These are phyloP conservation scores for Ogataea methanolica DNA, from an alignment of 805 yeast species.

Conservation along the genomic window DNA sequence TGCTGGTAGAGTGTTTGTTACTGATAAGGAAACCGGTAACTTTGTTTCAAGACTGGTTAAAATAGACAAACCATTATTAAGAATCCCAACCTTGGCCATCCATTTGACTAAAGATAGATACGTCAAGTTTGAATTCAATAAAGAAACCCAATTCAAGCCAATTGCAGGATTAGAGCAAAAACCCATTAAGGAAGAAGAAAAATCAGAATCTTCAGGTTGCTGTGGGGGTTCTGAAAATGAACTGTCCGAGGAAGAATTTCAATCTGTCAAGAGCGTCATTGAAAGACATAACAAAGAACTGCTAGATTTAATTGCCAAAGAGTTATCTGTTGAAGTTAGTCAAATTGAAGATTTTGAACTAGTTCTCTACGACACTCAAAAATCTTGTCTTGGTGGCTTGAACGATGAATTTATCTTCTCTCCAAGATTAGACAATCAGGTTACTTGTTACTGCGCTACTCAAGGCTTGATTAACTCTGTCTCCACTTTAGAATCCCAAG, in stretches of 20 bases:
- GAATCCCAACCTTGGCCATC: constrained; percentile 93
- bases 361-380: constrained; percentile 79
- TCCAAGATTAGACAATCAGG: constrained; percentile 87
- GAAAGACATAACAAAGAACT: constrained; percentile 76
- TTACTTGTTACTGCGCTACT: constrained; percentile 78
- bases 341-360: constrained; percentile 89
- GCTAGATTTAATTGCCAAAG: constrained; percentile 63
- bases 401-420: constrained; percentile 88
- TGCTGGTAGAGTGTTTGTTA: constrained; percentile 87
- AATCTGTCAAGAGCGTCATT: constrained; percentile 58
- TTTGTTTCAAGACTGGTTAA: constrained; percentile 67
- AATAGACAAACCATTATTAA: constrained; percentile 74
- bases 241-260: constrained; percentile 51
- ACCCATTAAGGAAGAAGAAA: constrained; percentile 2
- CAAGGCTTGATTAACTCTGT: constrained; percentile 57
- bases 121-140: constrained; percentile 80
- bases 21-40: constrained; percentile 39
- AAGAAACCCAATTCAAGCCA: constrained; percentile 81
- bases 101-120: constrained; percentile 79
- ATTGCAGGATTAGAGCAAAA: constrained; percentile 58
- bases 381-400: constrained; percentile 80
- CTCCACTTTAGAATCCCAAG: constrained; percentile 35
- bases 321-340: constrained; percentile 44
- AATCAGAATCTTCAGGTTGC: constrained; percentile 29
- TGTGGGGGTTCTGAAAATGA: constrained; percentile 36